phyloP scores from a whole-genome alignment of 495 filamentous ascomycete genomes.

The Pyrenula massariospora region DNA sequence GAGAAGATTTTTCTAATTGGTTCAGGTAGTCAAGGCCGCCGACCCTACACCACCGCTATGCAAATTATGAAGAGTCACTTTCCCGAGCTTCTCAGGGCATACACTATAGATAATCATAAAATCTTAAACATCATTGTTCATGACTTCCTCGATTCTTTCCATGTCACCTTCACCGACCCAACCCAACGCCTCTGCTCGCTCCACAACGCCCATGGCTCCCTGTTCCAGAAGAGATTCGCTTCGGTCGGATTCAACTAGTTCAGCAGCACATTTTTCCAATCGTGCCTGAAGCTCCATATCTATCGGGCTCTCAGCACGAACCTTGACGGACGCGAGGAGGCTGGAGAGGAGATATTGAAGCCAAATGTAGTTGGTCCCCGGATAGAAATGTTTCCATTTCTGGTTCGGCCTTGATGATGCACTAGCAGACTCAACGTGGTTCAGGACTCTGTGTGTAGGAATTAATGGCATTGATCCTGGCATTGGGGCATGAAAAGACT shows the following conservation, averaged over 20 bases:
- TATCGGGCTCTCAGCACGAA: not conserved
- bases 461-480: not conserved
- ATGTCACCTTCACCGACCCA: not conserved
- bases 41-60: too few relatives aligned
- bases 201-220: not conserved
- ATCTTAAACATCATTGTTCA: not conserved
- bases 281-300: not conserved
- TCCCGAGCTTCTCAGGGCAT: too few relatives aligned
- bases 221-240: not conserved
- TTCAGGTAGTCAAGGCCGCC: too few relatives aligned
- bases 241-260: not conserved
- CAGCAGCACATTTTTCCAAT: not conserved
- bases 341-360: not conserved
- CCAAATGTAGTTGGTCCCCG: not conserved
- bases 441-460: not conserved
- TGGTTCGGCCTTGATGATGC: not conserved
- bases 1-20: too few relatives aligned
- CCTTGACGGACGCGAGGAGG: not conserved
- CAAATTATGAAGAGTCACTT: too few relatives aligned
- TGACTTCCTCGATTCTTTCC: not conserved
- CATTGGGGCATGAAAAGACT: not conserved
- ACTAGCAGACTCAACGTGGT: not conserved
- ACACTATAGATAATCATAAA: too few relatives aligned
- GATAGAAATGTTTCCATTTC: not conserved
- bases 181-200: not conserved